Evolutionary conservation across 176 grass and related monocot species (phyloP), one percentile per base, ranked within the genome.

Genomic region (Aegilops bicornis): DNA sequence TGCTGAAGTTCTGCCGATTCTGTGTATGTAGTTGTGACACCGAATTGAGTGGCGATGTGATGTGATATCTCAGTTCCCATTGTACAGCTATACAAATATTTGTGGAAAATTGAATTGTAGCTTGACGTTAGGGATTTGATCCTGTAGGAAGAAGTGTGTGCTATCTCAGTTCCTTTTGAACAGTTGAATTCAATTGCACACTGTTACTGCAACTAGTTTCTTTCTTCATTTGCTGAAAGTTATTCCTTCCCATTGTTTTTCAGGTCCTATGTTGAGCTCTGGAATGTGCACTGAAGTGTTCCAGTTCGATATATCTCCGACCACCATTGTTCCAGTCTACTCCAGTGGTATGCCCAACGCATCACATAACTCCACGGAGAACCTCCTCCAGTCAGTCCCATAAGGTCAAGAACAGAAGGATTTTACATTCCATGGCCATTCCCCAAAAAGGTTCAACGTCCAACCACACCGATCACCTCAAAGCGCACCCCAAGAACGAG

Each of bases 261-360:
- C 73, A 99, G 97, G 94, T 33, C 87, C 92, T 61, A 84, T 97
- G 84, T 76, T 94, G 39, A 91, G 80, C 73, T 96, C 97, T 24
- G 92, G 97, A 77, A 97, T 97, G 90, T 99, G 97, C 87, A 97
- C 97, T 7, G 97, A 99, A 90, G 97, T 99, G 36, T 97, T 99
- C 73, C 92, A 91, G 71, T 94, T 96, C 72, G 94, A 97, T 42
- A 83, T 78, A 47, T 97, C 94, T 7, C 69, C 87, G 45, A 69
- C 71, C 2, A 39, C 89, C 1, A 90, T 96, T 29, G 65, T 94
- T 47, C 92, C 94, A 20, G 83, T 91, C 37, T 91, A 84, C 80
- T 83, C 87, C 31, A 85, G 66, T 56, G 83, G 67, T 25, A 91
- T 71, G 63, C 42, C 40, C 1, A 91, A 95, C 19, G 72, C 87